Evolutionary conservation across 306 rosid genomes (phyloP), one percentile per base, ranked within the genome.

Genomic region (Clitoria ternatea): DNA sequence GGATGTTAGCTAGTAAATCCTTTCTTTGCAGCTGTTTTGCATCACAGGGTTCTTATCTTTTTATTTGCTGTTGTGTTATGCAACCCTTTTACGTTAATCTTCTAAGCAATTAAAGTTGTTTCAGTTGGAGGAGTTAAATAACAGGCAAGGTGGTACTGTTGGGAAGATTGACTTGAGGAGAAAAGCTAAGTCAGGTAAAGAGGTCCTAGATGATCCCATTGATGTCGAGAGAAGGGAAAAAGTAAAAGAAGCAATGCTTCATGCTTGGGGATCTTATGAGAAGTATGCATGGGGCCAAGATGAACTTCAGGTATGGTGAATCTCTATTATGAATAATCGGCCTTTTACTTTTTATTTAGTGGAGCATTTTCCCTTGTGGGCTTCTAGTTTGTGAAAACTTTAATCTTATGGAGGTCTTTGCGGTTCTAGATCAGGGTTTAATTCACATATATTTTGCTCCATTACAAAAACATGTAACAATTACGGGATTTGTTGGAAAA

Each of bases 231-330:
- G 99, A 75, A 83, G 93, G 83, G 89, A 88, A 69, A 95, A 87
- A 72, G 99, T 95, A 29, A 95, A 87, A 73, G 99, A 95, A 70
- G 99, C 99, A 65, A 91, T 89, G 97, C 74, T 87, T 73, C 99
- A 91, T 64, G 97, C 99, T 45, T 95, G 99, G 99, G 84, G 80
- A 80, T 95, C 99, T 63, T 95, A 95, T 42, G 97, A 86, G 82
- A 89, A 86, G 61, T 95, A 85, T 77, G 97, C 99, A 9, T 95
- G 99, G 99, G 99, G 97, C 44, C 91, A 91, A 74, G 99, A 95
- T 74, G 99, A 95, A 85, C 97, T 95, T 81, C 99, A 94, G 95
- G 99, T 91, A 54, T 26, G 62, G 22, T 54, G 44, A 54, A 68
- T 77, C 43, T 52, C 55, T 44, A 52, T 61, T 22, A 18, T 27